These are phyloP conservation scores for Plectosphaerella cucumerina DNA, from an alignment of 2,329 filamentous ascomycete genomes.

Conservation along the genomic window DNA sequence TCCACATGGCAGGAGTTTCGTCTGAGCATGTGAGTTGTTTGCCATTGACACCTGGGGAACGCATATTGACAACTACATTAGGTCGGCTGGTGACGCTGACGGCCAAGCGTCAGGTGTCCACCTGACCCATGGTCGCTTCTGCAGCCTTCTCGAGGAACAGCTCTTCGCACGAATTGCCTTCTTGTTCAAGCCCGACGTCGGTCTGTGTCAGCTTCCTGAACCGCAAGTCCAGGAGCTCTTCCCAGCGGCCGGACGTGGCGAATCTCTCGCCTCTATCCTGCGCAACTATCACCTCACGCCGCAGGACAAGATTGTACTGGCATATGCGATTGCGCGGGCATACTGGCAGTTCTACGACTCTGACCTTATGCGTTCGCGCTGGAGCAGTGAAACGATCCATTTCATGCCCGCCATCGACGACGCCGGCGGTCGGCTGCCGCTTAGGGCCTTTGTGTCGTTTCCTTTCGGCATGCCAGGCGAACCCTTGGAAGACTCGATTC, in stretches of 20 bases:
- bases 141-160: slow-evolving; percentile 25
- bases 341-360: slow-evolving; percentile 14
- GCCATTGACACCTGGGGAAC: neutral
- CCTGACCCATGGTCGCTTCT: neutral
- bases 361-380: slow-evolving; percentile 8
- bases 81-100: neutral
- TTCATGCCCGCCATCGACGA: slow-evolving; percentile 8
- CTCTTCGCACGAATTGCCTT: slow-evolving; percentile 37
- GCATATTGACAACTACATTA: neutral
- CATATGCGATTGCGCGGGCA: slow-evolving; percentile 7
- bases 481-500: neutral
- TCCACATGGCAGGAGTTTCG: neutral
- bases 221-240: neutral
- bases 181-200: neutral
- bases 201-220: neutral
- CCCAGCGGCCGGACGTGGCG: neutral
- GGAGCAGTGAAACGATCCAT: slow-evolving; percentile 10
- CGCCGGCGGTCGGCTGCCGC: neutral
- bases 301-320: slow-evolving; percentile 9
- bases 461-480: neutral
- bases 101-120: neutral
- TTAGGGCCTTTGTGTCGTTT: neutral
- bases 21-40: neutral
- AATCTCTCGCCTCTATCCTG: neutral
- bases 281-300: slow-evolving; percentile 5